These are phyloP conservation scores for Friedmanniomyces endolithicus DNA, from an alignment of 495 filamentous ascomycete species.

Conservation along the genomic window DNA sequence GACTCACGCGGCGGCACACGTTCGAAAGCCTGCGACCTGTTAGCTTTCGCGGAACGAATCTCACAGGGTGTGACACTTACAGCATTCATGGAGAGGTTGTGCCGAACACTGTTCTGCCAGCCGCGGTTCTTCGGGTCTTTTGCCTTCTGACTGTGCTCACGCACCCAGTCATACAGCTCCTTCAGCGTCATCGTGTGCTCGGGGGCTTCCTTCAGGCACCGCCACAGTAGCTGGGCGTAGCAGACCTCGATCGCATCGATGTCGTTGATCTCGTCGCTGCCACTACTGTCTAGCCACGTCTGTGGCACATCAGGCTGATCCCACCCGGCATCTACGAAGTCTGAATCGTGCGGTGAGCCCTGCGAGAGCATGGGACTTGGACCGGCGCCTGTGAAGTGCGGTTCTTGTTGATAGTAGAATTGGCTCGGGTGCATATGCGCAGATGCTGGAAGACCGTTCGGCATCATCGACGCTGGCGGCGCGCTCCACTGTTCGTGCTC, in stretches of 20 bases:
- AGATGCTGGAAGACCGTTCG: not conserved
- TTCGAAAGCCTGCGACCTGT: slow-evolving; percentile 48
- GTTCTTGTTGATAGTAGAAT: not conserved
- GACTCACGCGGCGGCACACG: slow-evolving; percentile 40
- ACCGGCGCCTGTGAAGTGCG: not conserved
- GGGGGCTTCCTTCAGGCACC: slow-evolving; percentile 54
- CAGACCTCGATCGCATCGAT: slow-evolving; percentile 42
- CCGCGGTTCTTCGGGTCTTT: slow-evolving; percentile 44
- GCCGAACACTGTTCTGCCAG: slow-evolving; percentile 95
- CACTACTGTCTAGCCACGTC: not conserved
- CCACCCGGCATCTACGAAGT: slow-evolving; percentile 3
- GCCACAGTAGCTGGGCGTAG: slow-evolving; percentile 74
- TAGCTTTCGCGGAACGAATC: slow-evolving; percentile 13
- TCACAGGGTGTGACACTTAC: slow-evolving; percentile 42
- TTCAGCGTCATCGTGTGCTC: slow-evolving; percentile 61
- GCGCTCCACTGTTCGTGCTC: not conserved
- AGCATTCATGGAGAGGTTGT: slow-evolving; percentile 93
- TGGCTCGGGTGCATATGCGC: not conserved
- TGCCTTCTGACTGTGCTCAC: slow-evolving; percentile 63
- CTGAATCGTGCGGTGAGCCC: not conserved
- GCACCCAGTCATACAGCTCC: slow-evolving; percentile 86
- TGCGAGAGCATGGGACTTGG: slow-evolving; percentile 5
- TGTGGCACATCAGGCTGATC: not conserved
- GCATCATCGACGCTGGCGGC: not conserved
- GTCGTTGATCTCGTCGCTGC: slow-evolving; percentile 15